Conservation (phyloP, 1,284 basidiomycete genomes). For the Trametes versicolor region DNA sequence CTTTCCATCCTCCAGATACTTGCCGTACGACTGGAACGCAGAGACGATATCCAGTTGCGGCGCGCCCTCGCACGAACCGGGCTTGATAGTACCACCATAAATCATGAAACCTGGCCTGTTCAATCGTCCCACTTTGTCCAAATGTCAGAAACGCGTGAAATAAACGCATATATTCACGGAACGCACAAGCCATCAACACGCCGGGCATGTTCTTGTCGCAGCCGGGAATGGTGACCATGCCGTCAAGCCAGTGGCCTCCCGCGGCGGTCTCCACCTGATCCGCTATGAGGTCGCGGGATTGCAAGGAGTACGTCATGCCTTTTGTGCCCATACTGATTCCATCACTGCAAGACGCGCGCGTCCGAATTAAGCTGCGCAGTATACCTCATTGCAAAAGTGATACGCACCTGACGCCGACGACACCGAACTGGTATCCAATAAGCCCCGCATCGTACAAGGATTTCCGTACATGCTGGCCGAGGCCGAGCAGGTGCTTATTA, state of each 20-base stretch:
- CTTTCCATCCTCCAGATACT: slow-evolving; percentile 90
- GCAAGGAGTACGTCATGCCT: slow-evolving; percentile 95
- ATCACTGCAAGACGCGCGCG: slow-evolving; percentile 58
- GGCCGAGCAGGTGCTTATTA: slow-evolving; percentile 90
- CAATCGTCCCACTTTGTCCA: slow-evolving; percentile 79
- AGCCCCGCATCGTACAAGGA: slow-evolving; percentile 80
- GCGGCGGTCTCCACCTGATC: slow-evolving; percentile 96
- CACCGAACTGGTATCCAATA: slow-evolving; percentile 97
- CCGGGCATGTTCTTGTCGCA: slow-evolving; percentile 99
- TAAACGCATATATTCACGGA: slow-evolving; percentile 36
- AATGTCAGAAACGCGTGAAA: slow-evolving; percentile 9
- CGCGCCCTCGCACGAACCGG: slow-evolving; percentile 86
- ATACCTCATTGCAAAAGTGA: neutral
- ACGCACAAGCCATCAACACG: slow-evolving; percentile 91
- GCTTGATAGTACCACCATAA: slow-evolving; percentile 94
- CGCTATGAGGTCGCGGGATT: slow-evolving; percentile 96
- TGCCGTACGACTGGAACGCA: slow-evolving; percentile 95
- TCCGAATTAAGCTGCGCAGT: neutral
- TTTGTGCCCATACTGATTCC: slow-evolving; percentile 97
- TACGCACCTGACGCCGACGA: slow-evolving; percentile 82
- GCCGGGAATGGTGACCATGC: slow-evolving; percentile 95
- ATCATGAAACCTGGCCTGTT: slow-evolving; percentile 97
- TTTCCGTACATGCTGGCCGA: slow-evolving; percentile 88
- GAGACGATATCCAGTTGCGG: slow-evolving; percentile 92
- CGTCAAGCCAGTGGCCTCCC: slow-evolving; percentile 99